Base-by-base conservation (phyloP, 345 rosid species). In the Salix viminalis region DNA sequence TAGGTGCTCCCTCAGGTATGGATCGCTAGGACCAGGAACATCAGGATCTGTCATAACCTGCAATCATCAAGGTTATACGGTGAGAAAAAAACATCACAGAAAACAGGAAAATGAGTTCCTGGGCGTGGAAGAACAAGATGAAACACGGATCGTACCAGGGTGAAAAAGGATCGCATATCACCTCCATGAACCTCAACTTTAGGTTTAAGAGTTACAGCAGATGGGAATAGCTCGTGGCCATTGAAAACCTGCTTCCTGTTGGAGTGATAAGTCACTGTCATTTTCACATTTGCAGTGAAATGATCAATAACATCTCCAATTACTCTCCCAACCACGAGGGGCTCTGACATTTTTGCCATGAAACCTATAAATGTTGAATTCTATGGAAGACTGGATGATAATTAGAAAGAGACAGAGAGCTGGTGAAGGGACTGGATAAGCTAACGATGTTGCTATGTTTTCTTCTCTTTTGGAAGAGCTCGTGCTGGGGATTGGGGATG, bases 11-110 rank as follows among this genome's bases (percentile, higher is more conserved):
- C 85, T 91, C 73, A 93, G 86, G 80, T 91, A 93, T 44, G 99
- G 99, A 79, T 95, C 99, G 79, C 99, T 95, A 18, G 99, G 99
- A 54, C 97, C 97, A 12, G 99, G 99, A 79, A 89, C 97, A 89
- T 95, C 99, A 54, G 99, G 99, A 83, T 95, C 99, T 24, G 94
- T 93, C 99, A 95, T 93, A n/a, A 95, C 90, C 97, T 95, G 75
- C 69, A 79, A 9, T 19, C 14, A 65, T 34, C 56, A 50, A 26
- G 21, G 5, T 16, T 2, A 13, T 24, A 56, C 24, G 71, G 67
- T 21, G 69, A 39, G 19, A 7, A 19, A n/a, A n/a, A 54, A 0
- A 6, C 23, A 56, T 58, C 62, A 10, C 23, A 58, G 28, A 9
- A 21, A 56, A n/a, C 19, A 6, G 62, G 4, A 46, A 46, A 46